phyloP scores from a whole-genome alignment of 129 eudicot species.

The Chrysanthemum seticuspe region DNA sequence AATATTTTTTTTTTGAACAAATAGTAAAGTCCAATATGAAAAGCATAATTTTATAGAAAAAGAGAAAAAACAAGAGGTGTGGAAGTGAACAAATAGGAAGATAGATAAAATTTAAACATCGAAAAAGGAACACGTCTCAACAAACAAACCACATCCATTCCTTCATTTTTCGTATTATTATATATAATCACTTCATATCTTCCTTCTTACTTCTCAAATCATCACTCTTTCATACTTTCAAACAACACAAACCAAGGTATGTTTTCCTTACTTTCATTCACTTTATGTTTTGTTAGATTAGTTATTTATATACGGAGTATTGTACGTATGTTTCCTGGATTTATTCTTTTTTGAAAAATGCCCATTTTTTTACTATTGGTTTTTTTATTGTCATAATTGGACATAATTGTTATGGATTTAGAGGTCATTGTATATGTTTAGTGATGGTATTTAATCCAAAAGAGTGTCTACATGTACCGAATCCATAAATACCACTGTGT shows the following conservation, averaged over 20 bases:
- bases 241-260: not conserved
- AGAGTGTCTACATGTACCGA: no score
- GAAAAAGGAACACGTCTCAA: constrained; percentile 26
- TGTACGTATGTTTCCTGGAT: no score
- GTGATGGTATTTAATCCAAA: no score
- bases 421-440: no score
- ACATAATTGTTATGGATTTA: no score
- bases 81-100: not conserved
- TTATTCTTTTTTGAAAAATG: no score
- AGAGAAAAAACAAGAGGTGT: constrained; percentile 20
- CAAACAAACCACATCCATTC: constrained; percentile 31
- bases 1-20: no score
- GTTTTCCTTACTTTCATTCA: not conserved
- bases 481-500: no score
- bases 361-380: no score
- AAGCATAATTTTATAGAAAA: not conserved
- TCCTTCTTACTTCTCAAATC: not conserved
- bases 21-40: no score
- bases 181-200: not conserved
- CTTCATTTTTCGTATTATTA: not conserved
- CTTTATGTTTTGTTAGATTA: not conserved
- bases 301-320: no score
- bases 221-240: not conserved
- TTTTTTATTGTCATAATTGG: no score
- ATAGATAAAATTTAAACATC: constrained; percentile 17